Conservation (phyloP, 2,329 filamentous ascomycete species). For the Alternaria brassicae region DNA sequence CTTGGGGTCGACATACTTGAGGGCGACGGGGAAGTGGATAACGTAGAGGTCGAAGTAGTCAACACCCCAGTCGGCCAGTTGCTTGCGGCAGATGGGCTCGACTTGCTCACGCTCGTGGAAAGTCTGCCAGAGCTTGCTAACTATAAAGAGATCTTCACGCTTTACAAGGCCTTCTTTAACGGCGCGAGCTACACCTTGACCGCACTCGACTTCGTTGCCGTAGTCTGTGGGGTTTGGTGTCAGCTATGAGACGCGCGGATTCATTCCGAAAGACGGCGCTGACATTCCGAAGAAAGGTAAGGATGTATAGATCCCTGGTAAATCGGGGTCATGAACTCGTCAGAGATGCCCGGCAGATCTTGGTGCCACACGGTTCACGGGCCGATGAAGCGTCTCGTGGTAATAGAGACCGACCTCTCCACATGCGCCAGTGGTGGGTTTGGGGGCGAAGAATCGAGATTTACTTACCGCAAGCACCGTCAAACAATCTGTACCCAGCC, state of each 20-base stretch:
- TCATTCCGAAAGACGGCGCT: slow-evolving; percentile 18
- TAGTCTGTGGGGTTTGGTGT: slow-evolving; percentile 36
- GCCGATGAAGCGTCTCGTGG: slow-evolving; percentile 4
- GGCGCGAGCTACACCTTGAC: slow-evolving; percentile 47
- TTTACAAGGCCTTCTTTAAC: slow-evolving; percentile 50
- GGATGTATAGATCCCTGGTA: slow-evolving; percentile 30
- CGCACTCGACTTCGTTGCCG: slow-evolving; percentile 49
- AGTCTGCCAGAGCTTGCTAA: slow-evolving; percentile 91
- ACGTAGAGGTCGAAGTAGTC: slow-evolving; percentile 60
- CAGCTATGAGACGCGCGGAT: slow-evolving; percentile 1
- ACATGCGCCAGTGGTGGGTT: neutral
- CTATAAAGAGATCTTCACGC: slow-evolving; percentile 83
- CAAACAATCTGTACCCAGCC: slow-evolving; percentile 48
- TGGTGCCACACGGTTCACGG: slow-evolving; percentile 5
- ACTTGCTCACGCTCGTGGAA: slow-evolving; percentile 85
- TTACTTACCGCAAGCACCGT: slow-evolving; percentile 48
- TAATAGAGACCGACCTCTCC: neutral
- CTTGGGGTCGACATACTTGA: slow-evolving; percentile 62
- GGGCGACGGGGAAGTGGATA: slow-evolving; percentile 86
- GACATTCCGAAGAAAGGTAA: slow-evolving; percentile 24
- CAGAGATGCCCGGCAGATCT: neutral
- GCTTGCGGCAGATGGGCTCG: slow-evolving; percentile 73
- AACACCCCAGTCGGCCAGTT: slow-evolving; percentile 47
- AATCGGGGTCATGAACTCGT: slow-evolving; percentile 20
- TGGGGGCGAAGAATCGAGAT: neutral